Base-by-base conservation (phyloP, 768 basidiomycete species). In the Leccinum olivaceopallidum region DNA sequence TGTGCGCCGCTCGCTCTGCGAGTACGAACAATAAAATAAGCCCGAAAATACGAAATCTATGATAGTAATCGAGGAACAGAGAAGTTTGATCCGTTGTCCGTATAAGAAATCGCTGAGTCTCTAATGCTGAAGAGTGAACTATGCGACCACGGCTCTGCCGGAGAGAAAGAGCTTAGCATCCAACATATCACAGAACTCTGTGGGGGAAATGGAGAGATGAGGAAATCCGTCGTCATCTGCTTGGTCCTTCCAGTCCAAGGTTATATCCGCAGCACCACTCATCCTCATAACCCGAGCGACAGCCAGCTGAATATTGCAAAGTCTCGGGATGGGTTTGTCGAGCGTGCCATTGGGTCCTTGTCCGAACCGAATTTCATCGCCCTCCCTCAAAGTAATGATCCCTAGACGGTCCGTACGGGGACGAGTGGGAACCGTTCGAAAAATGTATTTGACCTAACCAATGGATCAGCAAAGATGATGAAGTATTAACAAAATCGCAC, bases 201-300 rank as follows among this genome's bases (percentile, higher is more conserved):
- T 32, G 10, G 32, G 32, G 32, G 32, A 32, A 5, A 32, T 32
- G 32, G 32, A 32, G 32, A 32, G 32, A 32, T 32, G 32, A 32
- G 32, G 5, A 32, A 32, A 32, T 32, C 32, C 32, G 32, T 32
- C 32, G 32, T 56, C 53, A 47, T 59, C 58, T 9, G 53, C 58
- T 6, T 20, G 14, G 37, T 53, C 50, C 51, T 53, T 59, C 60
- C 51, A 59, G 18, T 58, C 18, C 49, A 42, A 16, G 37, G 44
- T 28, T 34, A 60, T n/a, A 51, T 60, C 59, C 22, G 59, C 59
- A 26, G 59, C 59, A 52, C 56, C 59, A 51, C 59, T 60, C 59
- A 60, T 57, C 59, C 5, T 60, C 42, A 53, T 9, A 53, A 47
- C 57, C 16, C 32, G 57, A 60, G 57, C 60, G 32, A 53, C 13